Evolutionary conservation across 2,329 filamentous ascomycete species (phyloP).

Genomic region (Xylaria sp.): DNA sequence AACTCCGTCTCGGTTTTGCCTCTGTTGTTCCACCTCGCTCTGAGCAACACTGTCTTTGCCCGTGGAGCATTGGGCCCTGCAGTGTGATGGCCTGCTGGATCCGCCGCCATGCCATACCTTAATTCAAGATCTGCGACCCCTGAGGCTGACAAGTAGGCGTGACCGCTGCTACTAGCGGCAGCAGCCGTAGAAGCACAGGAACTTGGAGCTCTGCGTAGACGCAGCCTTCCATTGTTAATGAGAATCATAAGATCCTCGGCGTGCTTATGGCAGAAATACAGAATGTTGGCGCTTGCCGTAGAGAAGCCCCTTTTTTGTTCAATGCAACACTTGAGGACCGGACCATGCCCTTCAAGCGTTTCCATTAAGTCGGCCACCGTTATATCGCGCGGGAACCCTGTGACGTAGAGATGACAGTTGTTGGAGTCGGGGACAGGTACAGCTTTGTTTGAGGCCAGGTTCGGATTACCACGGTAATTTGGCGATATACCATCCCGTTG

Average conservation of each 20-base stretch:
- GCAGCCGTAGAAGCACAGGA: no score
- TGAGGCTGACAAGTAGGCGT: not conserved
- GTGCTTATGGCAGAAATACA: constrained; percentile 10
- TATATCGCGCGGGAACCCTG: constrained; percentile 3
- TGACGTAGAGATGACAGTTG: constrained; percentile 31
- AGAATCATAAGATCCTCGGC: constrained; percentile 16
- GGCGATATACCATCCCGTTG: not conserved
- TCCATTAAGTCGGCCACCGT: constrained; percentile 22
- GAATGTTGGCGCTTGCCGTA: no score
- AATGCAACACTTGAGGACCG: constrained; percentile 13
- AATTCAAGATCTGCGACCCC: no score
- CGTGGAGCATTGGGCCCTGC: not conserved
- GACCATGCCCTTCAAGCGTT: constrained; percentile 20
- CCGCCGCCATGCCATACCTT: no score
- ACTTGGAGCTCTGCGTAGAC: not conserved
- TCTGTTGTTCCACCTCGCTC: constrained; percentile 27
- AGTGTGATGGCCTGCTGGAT: not conserved
- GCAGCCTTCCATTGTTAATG: constrained; percentile 18
- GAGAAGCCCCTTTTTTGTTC: no score
- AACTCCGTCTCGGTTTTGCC: constrained; percentile 11
- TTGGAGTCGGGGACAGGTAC: constrained; percentile 19
- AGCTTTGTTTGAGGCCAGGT: constrained; percentile 21
- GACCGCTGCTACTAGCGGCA: not conserved
- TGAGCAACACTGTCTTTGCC: not conserved
- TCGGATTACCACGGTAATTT: constrained; percentile 30